A percentile compares a stretch with the other conserved stretches of the same genome.
Evolutionary conservation across 1,284 basidiomycete genomes (phyloP).

Genomic region (Cystobasidium sp.): DNA sequence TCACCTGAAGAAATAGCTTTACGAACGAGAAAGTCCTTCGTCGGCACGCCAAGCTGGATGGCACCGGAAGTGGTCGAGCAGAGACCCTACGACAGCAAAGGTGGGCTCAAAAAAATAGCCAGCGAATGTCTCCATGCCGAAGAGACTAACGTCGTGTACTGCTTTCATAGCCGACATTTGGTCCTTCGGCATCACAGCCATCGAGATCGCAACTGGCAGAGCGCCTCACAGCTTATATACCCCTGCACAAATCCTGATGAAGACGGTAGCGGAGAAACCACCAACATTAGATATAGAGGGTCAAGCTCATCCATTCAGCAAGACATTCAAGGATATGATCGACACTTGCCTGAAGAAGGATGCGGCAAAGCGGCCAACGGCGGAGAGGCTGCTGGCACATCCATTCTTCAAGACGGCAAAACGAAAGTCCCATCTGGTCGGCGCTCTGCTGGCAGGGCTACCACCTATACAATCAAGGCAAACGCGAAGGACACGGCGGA

Average conservation of each 20-base stretch:
- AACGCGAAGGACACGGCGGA: conserved; percentile 43
- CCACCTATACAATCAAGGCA: conserved; percentile 52
- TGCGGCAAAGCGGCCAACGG: conserved; percentile 74
- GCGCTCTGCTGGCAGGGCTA: conserved; percentile 65
- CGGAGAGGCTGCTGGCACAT: conserved; percentile 75
- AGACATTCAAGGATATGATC: conserved; percentile 77
- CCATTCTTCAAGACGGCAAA: conserved; percentile 77
- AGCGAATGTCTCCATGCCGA: background rate
- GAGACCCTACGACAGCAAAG: conserved; percentile 75
- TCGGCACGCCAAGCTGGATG: conserved; percentile 94
- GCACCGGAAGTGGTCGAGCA: conserved; percentile 86
- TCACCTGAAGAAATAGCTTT: conserved; percentile 17
- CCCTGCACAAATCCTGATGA: conserved; percentile 73
- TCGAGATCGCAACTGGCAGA: conserved; percentile 79
- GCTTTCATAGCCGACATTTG: conserved; percentile 72
- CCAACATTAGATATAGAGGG: conserved; percentile 72
- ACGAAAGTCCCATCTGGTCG: conserved; percentile 73
- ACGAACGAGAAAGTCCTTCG: conserved; percentile 72
- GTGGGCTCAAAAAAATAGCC: conserved; percentile 29
- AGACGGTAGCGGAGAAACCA: conserved; percentile 59
- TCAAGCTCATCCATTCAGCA: conserved; percentile 76
- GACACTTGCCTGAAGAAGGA: conserved; percentile 81
- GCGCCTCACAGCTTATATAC: conserved; percentile 78
- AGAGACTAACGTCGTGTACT: background rate
- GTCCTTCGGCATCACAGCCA: conserved; percentile 87